Conservation (phyloP, 345 rosid genomes). For the Pistacia vera region DNA sequence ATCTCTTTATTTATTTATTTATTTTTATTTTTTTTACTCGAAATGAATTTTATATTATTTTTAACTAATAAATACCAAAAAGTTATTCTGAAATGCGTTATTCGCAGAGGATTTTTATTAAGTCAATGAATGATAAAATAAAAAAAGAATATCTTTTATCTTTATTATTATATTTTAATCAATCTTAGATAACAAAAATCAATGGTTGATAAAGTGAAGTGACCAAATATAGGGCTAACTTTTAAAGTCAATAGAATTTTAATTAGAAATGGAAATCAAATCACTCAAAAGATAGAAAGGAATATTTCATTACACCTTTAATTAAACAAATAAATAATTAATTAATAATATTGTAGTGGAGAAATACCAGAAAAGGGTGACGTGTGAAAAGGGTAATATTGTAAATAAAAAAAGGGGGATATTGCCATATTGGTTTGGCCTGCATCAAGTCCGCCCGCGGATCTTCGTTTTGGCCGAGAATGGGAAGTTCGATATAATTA, state of each 20-base stretch:
- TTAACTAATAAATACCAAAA: too few species aligned
- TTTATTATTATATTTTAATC: too few species aligned
- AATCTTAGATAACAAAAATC: not conserved
- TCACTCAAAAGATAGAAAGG: not conserved
- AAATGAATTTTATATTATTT: too few species aligned
- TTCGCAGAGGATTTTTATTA: too few species aligned
- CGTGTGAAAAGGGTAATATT: not conserved
- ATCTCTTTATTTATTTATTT: too few species aligned
- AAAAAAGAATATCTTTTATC: too few species aligned
- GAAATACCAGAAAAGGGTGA: not conserved
- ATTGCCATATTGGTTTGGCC: slow-evolving; percentile 2
- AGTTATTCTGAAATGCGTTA: too few species aligned
- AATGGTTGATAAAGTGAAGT: not conserved
- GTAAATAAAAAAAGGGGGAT: not conserved
- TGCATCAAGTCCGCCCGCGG: slow-evolving; percentile 21
- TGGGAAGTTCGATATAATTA: slow-evolving; percentile 24
- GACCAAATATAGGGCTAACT: not conserved
- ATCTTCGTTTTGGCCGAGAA: slow-evolving; percentile 44
- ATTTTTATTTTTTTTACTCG: too few species aligned
- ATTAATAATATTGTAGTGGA: not conserved
- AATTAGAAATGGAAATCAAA: not conserved
- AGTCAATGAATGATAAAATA: too few species aligned
- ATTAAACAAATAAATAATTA: too few species aligned
- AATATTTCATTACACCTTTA: not conserved
- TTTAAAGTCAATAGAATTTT: not conserved